Percentiles rank a stretch among this genome's conserved stretches.
These are phyloP conservation scores for Gaeumannomyces tritici DNA, from an alignment of 2,329 filamentous ascomycete genomes.

Conservation along the genomic window DNA sequence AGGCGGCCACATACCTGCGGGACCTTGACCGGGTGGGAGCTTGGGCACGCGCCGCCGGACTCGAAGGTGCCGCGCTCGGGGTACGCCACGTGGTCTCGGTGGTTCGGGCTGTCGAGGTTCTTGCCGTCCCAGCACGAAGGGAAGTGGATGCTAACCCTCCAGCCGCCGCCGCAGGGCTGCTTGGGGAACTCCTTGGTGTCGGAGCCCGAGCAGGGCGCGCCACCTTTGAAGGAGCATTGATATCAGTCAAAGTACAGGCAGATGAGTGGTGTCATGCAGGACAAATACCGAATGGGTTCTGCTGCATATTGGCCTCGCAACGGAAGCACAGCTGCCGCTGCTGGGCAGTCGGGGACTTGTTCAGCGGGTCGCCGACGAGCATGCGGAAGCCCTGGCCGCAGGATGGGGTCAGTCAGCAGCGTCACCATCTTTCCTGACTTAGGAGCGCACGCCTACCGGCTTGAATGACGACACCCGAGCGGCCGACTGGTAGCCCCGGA, in stretches of 20 bases:
- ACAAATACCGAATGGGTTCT: conserved; percentile 15
- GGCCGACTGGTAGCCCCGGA: conserved; percentile 7
- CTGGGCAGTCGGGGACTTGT: conserved; percentile 1
- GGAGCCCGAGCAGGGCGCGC: conserved; percentile 15
- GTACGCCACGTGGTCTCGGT: conserved; percentile 17
- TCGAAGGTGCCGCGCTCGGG: conserved; percentile 11
- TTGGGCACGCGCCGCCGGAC: conserved; percentile 12
- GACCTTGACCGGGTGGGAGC: conserved; percentile 12
- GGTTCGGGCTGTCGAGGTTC: conserved; percentile 32
- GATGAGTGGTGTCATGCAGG: too few relatives aligned
- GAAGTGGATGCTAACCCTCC: conserved; percentile 31
- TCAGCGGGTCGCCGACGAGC: conserved; percentile 14
- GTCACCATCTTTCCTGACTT: too few relatives aligned
- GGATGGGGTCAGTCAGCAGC: neutral
- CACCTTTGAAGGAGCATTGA: too few relatives aligned
- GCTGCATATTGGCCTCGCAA: conserved; percentile 10
- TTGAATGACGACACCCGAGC: conserved; percentile 9
- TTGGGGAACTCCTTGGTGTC: conserved; percentile 28
- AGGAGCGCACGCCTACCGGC: conserved; percentile 2
- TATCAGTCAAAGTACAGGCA: too few relatives aligned
- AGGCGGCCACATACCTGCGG: too few relatives aligned
- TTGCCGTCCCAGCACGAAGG: conserved; percentile 32
- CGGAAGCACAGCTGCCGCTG: conserved; percentile 14
- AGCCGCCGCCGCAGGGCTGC: conserved; percentile 25
- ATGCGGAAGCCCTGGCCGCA: conserved; percentile 12